phyloP scores from a whole-genome alignment of 2,329 filamentous ascomycete genomes.

The Paramyrothecium sp. region DNA sequence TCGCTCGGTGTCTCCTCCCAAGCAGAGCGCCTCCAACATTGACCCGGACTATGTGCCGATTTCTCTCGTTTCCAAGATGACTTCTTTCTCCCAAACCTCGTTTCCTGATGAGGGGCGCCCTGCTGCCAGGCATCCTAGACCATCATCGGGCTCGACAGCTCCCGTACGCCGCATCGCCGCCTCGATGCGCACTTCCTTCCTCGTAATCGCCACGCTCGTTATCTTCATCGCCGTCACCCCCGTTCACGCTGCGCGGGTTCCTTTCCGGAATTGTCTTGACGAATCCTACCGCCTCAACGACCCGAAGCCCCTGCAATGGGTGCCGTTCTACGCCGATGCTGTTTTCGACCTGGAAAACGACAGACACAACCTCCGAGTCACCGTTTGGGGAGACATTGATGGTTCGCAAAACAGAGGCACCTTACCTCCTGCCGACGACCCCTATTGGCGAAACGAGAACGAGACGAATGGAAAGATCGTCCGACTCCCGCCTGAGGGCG shows the following conservation, averaged over 20 bases:
- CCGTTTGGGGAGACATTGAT: conserved; percentile 87
- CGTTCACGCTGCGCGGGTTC: conserved; percentile 61
- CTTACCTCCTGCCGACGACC: conserved; percentile 59
- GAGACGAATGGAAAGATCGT: conserved; percentile 74
- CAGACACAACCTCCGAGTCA: conserved; percentile 69
- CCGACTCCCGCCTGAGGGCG: conserved; percentile 44
- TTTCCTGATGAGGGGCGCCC: background rate
- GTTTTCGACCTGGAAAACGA: conserved; percentile 62
- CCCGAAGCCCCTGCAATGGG: conserved; percentile 72
- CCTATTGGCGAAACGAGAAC: conserved; percentile 61
- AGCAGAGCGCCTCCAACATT: too few species aligned
- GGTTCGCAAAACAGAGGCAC: conserved; percentile 59
- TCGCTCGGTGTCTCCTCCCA: too few species aligned
- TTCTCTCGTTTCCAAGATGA: background rate
- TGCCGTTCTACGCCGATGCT: conserved; percentile 72
- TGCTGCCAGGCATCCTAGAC: conserved; percentile 6
- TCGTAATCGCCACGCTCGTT: conserved; percentile 36
- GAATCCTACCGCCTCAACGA: conserved; percentile 54
- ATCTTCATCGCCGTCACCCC: conserved; percentile 37
- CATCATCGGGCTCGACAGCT: too few species aligned
- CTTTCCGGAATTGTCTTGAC: conserved; percentile 82
- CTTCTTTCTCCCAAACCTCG: background rate
- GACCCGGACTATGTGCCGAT: background rate
- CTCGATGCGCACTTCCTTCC: background rate
- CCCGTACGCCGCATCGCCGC: too few species aligned